Evolutionary conservation across 148 eudicot genomes (phyloP), one percentile per base, ranked within the genome.

Genomic region (Silene conica): DNA sequence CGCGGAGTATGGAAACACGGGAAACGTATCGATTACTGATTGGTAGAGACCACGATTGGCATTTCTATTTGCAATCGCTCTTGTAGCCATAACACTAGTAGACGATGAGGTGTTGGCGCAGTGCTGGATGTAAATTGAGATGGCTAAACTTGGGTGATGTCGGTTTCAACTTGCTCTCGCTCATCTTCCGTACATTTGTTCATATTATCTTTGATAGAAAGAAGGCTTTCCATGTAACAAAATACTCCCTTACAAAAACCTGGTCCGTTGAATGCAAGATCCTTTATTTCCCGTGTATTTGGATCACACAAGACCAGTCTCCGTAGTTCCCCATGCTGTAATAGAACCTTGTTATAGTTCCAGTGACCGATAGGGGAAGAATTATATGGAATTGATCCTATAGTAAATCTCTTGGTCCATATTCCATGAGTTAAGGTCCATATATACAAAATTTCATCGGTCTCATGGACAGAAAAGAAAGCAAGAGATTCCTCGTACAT

Each of bases 71-170:
- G 34, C 34, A 31, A 31, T 31, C 57, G 20, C 48, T 31, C 34
- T 31, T 31, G 34, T 31, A 10, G 43, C 38, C 31, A 2, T 23
- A 38, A 7, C 21, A 0, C 26, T 19, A 12, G 52, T 3, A 1
- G 66, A 38, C 8, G 8, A 18, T 26, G 57, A 15, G 0, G 21
- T 13, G 15, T 14, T 72, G 13, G 63, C 14, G 78, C 87, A 83
- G 9, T 70, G 76, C 11, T 78, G 87, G 61, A 85, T 61, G 82
- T 79, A 87, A 63, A 83, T n/a, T n/a, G 82, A 45, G 20, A 31
- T 31, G 34, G 34, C 34, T 31, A 31, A 31, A 31, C 34, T 31
- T 31, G 34, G 34, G 34, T 31, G 34, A 31, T 31, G 34, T 31
- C 34, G 6, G 43, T 7, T 38, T 38, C 43, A 38, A 38, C 43